Conservation (phyloP, 2,329 filamentous ascomycete species). For the Thielaviopsis musarum region DNA sequence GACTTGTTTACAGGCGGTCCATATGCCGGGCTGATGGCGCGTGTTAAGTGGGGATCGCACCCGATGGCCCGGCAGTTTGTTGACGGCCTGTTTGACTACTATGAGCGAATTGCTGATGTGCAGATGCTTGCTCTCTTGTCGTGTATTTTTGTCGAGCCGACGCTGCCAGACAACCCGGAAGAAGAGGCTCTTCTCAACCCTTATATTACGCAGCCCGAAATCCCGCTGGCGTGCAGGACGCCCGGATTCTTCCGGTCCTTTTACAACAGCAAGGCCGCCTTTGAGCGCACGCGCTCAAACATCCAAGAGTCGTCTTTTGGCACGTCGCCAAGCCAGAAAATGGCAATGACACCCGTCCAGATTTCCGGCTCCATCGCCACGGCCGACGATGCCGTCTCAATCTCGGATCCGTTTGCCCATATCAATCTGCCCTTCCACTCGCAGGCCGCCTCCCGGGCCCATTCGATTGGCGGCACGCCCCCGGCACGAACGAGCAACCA, state of each 20-base stretch:
- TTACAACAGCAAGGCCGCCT: slow-evolving; percentile 39
- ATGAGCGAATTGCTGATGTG: slow-evolving; percentile 43
- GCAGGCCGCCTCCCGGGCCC: slow-evolving; percentile 3
- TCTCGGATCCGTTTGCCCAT: slow-evolving; percentile 32
- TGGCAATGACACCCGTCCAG: slow-evolving; percentile 36
- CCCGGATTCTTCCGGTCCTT: slow-evolving; percentile 51
- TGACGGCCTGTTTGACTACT: slow-evolving; percentile 44
- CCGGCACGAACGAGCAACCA: slow-evolving; percentile 31
- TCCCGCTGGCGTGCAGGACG: slow-evolving; percentile 46
- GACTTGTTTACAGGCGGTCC: not conserved
- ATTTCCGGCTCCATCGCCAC: slow-evolving; percentile 37
- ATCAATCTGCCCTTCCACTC: slow-evolving; percentile 18
- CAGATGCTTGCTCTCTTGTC: slow-evolving; percentile 60
- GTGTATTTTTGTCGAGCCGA: slow-evolving; percentile 37
- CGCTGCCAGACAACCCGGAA: slow-evolving; percentile 16
- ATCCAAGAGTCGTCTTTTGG: slow-evolving; percentile 39
- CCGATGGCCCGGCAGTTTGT: slow-evolving; percentile 47
- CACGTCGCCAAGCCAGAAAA: slow-evolving; percentile 30
- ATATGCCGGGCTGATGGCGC: slow-evolving; percentile 27
- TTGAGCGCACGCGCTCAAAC: slow-evolving; percentile 34
- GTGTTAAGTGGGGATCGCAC: slow-evolving; percentile 52
- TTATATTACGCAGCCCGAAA: slow-evolving; percentile 39
- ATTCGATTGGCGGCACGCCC: slow-evolving; percentile 35
- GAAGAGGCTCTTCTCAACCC: slow-evolving; percentile 40
- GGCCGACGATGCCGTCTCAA: slow-evolving; percentile 38